phyloP scores from a whole-genome alignment of 441 rosid species.

The Gossypium gossypioides region DNA sequence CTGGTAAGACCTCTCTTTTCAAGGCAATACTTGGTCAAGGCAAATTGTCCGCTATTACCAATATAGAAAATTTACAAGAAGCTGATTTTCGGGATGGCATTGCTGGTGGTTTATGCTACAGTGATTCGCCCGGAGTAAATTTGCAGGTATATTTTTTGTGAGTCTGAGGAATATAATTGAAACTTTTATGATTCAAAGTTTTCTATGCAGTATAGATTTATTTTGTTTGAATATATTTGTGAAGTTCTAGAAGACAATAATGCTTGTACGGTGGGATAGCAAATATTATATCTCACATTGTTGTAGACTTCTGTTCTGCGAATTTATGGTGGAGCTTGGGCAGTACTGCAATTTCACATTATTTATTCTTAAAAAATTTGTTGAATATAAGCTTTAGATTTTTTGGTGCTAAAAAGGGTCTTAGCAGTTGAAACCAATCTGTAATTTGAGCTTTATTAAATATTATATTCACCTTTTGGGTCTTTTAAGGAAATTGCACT shows the following conservation, averaged over 20 bases:
- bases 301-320: background rate
- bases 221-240: background rate
- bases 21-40: slow-evolving; percentile 70
- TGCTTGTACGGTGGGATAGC: background rate
- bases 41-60: slow-evolving; percentile 38
- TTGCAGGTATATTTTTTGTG: slow-evolving; percentile 49
- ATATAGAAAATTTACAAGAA: slow-evolving; percentile 56
- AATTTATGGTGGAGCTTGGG: slow-evolving; percentile 1
- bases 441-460: background rate
- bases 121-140: slow-evolving; percentile 65
- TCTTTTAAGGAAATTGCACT: background rate
- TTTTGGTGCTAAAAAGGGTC: background rate
- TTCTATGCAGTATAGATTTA: background rate
- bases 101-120: slow-evolving; percentile 76
- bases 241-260: background rate
- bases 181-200: slow-evolving; percentile 2
- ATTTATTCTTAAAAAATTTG: background rate
- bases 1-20: slow-evolving; percentile 84
- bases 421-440: background rate
- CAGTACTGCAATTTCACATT: background rate
- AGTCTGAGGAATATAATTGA: background rate
- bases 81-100: slow-evolving; percentile 60
- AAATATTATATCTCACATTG: background rate
- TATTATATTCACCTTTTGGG: background rate
- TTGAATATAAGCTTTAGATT: background rate